Evolutionary conservation across 129 eudicot genomes (phyloP), one percentile per base, ranked within the genome.

Genomic region (Tagetes erecta): DNA sequence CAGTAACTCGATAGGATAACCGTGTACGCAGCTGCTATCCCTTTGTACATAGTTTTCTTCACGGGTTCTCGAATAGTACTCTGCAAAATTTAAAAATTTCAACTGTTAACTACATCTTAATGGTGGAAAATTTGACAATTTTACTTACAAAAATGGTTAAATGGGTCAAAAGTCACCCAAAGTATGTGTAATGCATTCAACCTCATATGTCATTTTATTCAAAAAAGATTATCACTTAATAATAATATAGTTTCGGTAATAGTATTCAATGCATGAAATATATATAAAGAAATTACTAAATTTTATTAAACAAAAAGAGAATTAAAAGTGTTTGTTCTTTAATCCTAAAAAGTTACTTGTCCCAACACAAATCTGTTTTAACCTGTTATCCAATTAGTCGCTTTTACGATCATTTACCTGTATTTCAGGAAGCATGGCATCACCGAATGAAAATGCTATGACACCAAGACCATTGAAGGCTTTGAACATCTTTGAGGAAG

Each of bases 341-440:
- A 13, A 69, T 34, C 9, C 42, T 2, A 71, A 52, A 10, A 9
- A 12, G 2, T 49, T 44, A 36, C 40, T 27, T 0, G 9, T 58
- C 8, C 4, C 3, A 1, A 58, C 5, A 1, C 13, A 31, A 33
- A 47, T 34, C 12, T 6, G 3, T 39, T 71, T 53, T 71, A 52
- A 71, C 76, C 0, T 2, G 47, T 70, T 49, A 70, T 12, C 49
- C 75, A 38, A 38, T 38, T 34, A 2, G 6, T 38, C 4, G 2
- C 6, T 14, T 12, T 37, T 70, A 38, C 47, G 31, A 31, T 50
- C 31, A 33, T 27, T 68, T 78, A 83, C 91, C 67, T 86, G 91
- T 70, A 86, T 86, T 78, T 86, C 91, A 3, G 91, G 91, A 71
- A 86, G 91, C 87, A 86, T 86, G 63, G 91, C 91, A 70, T 83